These are phyloP conservation scores for Bretziella fagacearum DNA, from an alignment of 2,329 filamentous ascomycete genomes.

Conservation along the genomic window DNA sequence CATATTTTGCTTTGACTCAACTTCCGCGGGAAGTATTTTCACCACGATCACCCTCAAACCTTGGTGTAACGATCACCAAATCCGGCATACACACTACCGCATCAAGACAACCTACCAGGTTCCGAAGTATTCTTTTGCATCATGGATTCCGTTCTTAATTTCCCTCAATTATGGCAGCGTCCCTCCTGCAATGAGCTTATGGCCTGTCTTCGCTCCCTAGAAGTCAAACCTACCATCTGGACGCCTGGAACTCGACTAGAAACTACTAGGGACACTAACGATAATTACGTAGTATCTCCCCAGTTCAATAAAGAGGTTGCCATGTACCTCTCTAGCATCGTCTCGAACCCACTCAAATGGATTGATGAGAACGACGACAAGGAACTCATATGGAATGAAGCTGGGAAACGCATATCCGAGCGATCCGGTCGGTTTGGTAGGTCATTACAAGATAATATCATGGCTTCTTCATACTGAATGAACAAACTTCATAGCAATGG, in stretches of 20 bases:
- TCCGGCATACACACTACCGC: no score
- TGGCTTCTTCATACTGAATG: not conserved
- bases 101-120: no score
- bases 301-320: slow-evolving; percentile 34
- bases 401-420: slow-evolving; percentile 66
- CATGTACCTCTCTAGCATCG: slow-evolving; percentile 51
- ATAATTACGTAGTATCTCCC: slow-evolving; percentile 18
- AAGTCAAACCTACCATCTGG: slow-evolving; percentile 53
- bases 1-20: no score
- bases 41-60: no score
- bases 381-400: slow-evolving; percentile 59
- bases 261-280: not conserved
- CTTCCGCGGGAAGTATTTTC: no score
- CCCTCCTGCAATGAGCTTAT: slow-evolving; percentile 50
- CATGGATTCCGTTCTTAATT: slow-evolving; percentile 29
- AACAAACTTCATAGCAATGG: slow-evolving; percentile 29
- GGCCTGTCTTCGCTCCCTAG: slow-evolving; percentile 46
- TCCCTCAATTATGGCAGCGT: slow-evolving; percentile 69
- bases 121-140: no score
- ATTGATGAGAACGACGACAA: slow-evolving; percentile 46
- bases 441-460: slow-evolving; percentile 14
- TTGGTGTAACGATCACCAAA: no score
- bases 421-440: slow-evolving; percentile 60
- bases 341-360: slow-evolving; percentile 52
- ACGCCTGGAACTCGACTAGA: slow-evolving; percentile 27